Evolutionary conservation across 2,329 filamentous ascomycete species (phyloP), one percentile per base, ranked within the genome.

Genomic region (Trichoderma arundinaceum): DNA sequence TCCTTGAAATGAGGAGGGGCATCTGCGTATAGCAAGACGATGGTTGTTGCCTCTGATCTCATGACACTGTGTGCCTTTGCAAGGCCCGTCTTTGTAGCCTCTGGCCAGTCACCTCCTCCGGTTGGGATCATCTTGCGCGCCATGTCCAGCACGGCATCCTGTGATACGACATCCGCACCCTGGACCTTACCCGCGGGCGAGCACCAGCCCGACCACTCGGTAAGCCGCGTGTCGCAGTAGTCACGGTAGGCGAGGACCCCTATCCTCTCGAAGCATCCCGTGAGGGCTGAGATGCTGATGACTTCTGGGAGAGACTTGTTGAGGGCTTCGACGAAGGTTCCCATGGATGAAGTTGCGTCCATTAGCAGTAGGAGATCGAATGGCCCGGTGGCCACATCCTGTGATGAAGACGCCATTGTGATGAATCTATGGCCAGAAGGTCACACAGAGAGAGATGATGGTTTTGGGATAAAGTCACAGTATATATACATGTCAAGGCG

Each of bases 171-270:
- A 0, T 68, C 67, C 5, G 65, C 64, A 28, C 60, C 66, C 0
- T 66, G 49, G 15, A 66, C 44, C 28, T 64, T 66, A 2, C 64
- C 69, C 1, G 71, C 71, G 13, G 72, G 71, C 19, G 71, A 73
- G 49, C 72, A 77, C 83, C 83, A 85, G 3, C 82, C 81, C 0
- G 82, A 84, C 80, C 82, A 85, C 56, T 83, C 74, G 2, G 79
- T 77, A 28, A 82, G 66, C 4, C 59, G 49, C 13, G 72, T 71
- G 12, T 68, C 65, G 66, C 72, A 75, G 70, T 84, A 84, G 72
- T 85, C 83, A 6, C 83, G 78, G 67, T 85, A 85, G 1, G 79
- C 81, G 12, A 85, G 71, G 3, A 85, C 75, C 7, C 82, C 83
- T 61, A 85, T 81, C 2, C 81, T 78, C 4, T 79, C 76, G 70